These are phyloP conservation scores for Kluyveromyces siamensis DNA, from an alignment of 805 yeast genomes.

Conservation along the genomic window DNA sequence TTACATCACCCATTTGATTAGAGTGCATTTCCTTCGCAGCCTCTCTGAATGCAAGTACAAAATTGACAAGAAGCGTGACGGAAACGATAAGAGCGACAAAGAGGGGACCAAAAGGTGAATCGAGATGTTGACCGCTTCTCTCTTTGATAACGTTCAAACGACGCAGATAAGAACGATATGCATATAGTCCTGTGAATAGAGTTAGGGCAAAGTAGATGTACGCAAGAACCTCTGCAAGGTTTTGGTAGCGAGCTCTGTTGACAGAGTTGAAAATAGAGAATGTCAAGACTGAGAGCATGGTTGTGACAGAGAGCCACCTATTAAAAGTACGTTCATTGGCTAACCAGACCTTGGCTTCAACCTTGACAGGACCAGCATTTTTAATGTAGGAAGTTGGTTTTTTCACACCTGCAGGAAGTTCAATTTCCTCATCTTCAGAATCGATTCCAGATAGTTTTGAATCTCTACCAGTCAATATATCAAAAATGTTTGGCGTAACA, in stretches of 20 bases:
- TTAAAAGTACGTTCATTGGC: constrained; percentile 97
- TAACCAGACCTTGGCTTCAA: constrained; percentile 97
- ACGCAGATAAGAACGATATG: constrained; percentile 63
- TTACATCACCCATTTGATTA: background rate
- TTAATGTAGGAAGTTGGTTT: constrained; percentile 74
- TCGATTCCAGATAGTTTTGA: constrained; percentile 48
- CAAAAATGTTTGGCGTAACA: constrained; percentile 26
- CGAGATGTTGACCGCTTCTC: constrained; percentile 81
- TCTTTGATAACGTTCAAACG: constrained; percentile 66
- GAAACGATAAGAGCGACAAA: constrained; percentile 64
- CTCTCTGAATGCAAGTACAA: constrained; percentile 51
- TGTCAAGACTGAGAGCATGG: constrained; percentile 75
- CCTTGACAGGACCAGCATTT: constrained; percentile 85
- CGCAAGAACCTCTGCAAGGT: constrained; percentile 60
- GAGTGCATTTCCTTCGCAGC: constrained; percentile 19
- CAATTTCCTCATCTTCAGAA: constrained; percentile 81
- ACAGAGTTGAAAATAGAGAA: constrained; percentile 77
- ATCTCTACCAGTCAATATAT: constrained; percentile 32
- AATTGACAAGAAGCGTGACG: constrained; percentile 60
- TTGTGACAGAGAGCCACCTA: constrained; percentile 88
- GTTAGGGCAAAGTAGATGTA: constrained; percentile 75
- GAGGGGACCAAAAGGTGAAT: constrained; percentile 84
- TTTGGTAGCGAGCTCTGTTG: constrained; percentile 51
- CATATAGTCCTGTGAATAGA: constrained; percentile 81
- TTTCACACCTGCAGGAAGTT: constrained; percentile 79